Base-by-base conservation (phyloP, 208 protist species). In the Tritrichomonas foetus region DNA sequence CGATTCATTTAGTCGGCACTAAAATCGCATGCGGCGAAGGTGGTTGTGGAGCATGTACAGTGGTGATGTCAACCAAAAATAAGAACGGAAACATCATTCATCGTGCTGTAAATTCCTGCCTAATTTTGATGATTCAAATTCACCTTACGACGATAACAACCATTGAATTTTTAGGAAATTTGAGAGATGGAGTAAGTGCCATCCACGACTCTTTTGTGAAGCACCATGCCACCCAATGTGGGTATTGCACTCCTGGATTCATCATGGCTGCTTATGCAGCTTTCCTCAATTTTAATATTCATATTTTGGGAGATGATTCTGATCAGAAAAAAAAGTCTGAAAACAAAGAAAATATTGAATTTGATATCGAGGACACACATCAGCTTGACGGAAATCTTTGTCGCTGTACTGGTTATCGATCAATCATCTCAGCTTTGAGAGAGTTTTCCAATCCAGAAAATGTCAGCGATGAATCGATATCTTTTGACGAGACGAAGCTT, bases 401-500 rank as follows among this genome's bases (percentile, higher is more conserved):
- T 74, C 93, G 95, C 41, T 96, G 95, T n/a, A 96, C 95, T 41
- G 95, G 95, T 44, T 96, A 96, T 94, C 22, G 94, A 33, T 93
- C 95, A 74, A 96, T 96, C 1, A 36, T 20, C 30, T 41, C 53
- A 39, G 78, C 78, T 20, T 39, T 89, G 0, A 41, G 78, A 47
- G 78, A 89, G 57, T 89, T 89, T 36, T 89, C 78, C 22, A 27
- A 53, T 33, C 47, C 30, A 57, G 47, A 41, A 11, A 20, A 33
- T 50, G 27, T 41, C 13, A 39, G 41, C 41, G 74, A 82, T 30
- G 41, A 47, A 33, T 39, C 41, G 3, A 33, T 57, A 22, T 57
- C 47, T 27, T 14, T 27, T 44, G 47, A 89, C 1, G 25, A 53
- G 5, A 89, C 78, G 39, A 57, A 57, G 47, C 27, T 57, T n/a